phyloP scores from a whole-genome alignment of 352 stramenopile genomes.

The Globisporangium paroecandrum region DNA sequence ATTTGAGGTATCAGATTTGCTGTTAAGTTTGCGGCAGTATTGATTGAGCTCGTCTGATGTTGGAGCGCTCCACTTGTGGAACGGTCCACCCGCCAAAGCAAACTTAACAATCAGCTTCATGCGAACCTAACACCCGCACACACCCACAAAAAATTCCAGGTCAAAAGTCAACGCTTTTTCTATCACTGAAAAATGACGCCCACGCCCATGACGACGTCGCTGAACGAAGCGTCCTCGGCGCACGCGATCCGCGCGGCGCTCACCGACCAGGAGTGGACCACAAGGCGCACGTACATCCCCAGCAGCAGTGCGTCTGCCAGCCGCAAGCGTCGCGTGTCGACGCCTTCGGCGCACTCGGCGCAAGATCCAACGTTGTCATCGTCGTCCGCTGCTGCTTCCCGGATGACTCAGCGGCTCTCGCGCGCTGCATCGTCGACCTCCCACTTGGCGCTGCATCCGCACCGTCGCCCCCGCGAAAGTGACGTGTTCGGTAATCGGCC shows the following conservation, averaged over 20 bases:
- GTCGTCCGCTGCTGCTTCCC: neutral
- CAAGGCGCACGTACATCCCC: neutral
- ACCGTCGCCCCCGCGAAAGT: neutral
- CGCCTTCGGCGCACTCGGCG: neutral
- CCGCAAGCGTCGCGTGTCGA: slow-evolving; percentile 10
- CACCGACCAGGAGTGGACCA: neutral
- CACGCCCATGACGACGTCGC: slow-evolving; percentile 31
- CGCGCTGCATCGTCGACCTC: neutral
- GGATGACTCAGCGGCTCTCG: neutral
- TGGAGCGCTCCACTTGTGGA: too few relatives aligned
- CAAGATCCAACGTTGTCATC: neutral
- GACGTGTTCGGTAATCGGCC: neutral
- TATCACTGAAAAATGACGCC: neutral
- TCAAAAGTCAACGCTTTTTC: neutral
- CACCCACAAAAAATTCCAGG: neutral
- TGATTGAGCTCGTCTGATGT: neutral
- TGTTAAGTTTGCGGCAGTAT: neutral
- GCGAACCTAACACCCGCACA: neutral
- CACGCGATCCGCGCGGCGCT: neutral
- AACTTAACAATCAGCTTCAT: neutral
- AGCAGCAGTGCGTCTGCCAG: neutral
- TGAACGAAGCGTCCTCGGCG: slow-evolving; percentile 13
- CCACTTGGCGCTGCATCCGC: neutral
- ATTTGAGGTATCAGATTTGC: neutral
- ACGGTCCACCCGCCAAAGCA: too few relatives aligned